Base-by-base conservation (phyloP, 306 rosid genomes). In the Comarum palustre region DNA sequence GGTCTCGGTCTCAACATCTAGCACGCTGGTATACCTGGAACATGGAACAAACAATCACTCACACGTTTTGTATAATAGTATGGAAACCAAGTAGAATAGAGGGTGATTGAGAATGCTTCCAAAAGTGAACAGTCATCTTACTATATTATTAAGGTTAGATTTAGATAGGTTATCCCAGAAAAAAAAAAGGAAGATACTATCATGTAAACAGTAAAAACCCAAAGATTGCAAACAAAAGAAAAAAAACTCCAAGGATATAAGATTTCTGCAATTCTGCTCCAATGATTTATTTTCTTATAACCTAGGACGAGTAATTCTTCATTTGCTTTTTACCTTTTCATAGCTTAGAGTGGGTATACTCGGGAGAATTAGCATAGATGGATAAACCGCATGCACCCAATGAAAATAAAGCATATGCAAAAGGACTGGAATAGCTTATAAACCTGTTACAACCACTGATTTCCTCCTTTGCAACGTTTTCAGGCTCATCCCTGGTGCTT, bases 1-100 rank as follows among this genome's bases (percentile, higher is more conserved):
- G 29, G 99, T 95, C 90, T 90, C 86, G 48, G 93, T 86, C 82
- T 91, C 99, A 41, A 72, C 76, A 57, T 87, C 87, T 61, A 80
- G 82, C 84, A 80, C 76, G 77, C 82, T 82, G 68, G 83, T 66
- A 78, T 79, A 75, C 73, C 87, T 85, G 81, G 58, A 66, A 80
- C 60, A 76, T 31, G 59, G 73, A 36, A 46, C 14, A 42, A 32
- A 39, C 66, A 50, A 34, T 12, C 59, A 43, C 17, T 16, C 10
- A 9, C 3, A 71, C 11, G 38, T 6, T 39, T 55, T 34, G 5
- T 10, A 64, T 34, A 24, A 24, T 57, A 41, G 27, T 32, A 27
- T 25, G 42, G 20, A 57, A 19, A 11, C 24, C 36, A 13, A 17
- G 16, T 15, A 17, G 43, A 8, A 2, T 0, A 38, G 38, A 8